Evolutionary conservation across 2,329 filamentous ascomycete genomes (phyloP).

Genomic region (Pestalotiopsis sp.): DNA sequence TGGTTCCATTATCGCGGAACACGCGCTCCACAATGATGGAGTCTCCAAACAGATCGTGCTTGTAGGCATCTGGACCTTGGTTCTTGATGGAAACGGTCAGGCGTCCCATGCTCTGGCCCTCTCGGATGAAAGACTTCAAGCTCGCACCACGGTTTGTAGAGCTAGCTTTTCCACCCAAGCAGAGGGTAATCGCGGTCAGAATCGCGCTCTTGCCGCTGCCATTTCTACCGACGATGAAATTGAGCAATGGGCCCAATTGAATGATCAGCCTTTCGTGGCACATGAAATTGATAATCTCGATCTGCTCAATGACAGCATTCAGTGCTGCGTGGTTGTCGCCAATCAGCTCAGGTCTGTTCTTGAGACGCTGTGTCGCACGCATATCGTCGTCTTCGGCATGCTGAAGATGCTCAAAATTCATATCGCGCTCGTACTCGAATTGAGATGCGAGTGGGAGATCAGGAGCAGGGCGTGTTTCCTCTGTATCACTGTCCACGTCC

Average conservation of each 20-base stretch:
- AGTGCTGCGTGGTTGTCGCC: conserved; percentile 77
- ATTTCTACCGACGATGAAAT: conserved; percentile 97
- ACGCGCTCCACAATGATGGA: conserved; percentile 90
- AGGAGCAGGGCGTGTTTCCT: conserved; percentile 24
- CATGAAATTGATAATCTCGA: conserved; percentile 94
- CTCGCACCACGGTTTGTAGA: conserved; percentile 90
- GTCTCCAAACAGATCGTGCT: conserved; percentile 78
- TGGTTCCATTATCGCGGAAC: conserved; percentile 75
- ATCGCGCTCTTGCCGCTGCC: conserved; percentile 97
- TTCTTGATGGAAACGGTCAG: conserved; percentile 91
- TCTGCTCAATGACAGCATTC: conserved; percentile 84
- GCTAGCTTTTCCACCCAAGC: conserved; percentile 91
- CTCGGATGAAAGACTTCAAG: conserved; percentile 88
- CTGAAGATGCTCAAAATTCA: conserved; percentile 59
- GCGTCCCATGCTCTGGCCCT: conserved; percentile 75
- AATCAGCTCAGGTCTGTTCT: conserved; percentile 48
- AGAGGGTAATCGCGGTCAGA: conserved; percentile 88
- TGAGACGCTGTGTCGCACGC: conserved; percentile 66
- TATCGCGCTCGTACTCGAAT: conserved; percentile 64
- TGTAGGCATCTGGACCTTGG: conserved; percentile 80
- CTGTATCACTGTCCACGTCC: conserved; percentile 33
- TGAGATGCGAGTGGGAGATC: conserved; percentile 55
- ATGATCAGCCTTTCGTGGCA: conserved; percentile 84
- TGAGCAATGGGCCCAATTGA: conserved; percentile 89
- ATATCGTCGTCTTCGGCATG: conserved; percentile 62